Base-by-base conservation (phyloP, 148 eudicot genomes). In the Limonium bicolor region DNA sequence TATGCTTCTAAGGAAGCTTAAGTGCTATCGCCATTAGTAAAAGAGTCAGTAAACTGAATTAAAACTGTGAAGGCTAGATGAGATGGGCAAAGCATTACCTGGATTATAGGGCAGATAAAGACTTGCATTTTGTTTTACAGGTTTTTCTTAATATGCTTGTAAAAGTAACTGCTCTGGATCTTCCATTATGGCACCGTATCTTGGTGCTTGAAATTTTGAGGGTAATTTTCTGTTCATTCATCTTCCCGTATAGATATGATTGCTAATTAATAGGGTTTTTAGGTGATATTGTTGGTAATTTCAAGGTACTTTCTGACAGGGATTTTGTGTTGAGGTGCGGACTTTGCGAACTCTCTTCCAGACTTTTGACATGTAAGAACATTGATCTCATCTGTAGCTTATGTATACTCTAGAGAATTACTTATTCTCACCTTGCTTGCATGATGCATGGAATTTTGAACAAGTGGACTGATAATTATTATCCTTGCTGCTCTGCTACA, bases 171-270 rank as follows among this genome's bases (percentile, higher is more conserved):
- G 68, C 83, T 37, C 95, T 92, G 65, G 99, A 92, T 64, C 58
- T 92, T 41, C 99, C 99, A 23, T 65, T 92, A 30, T 92, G 99
- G 99, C 95, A 85, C 59, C 93, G 79, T 22, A 92, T 92, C 63
- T 93, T 92, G 67, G 99, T 92, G 29, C 99, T 92, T 65, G 99
- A 92, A 76, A 76, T 85, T 50, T 56, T 92, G 56, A 78, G 99
- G 94, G 99, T 92, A 81, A 51, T 56, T 51, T 33, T 41, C 23
- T 6, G 6, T 4, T 31, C n/a, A n/a, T n/a, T n/a, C n/a, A n/a
- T n/a, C n/a, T n/a, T n/a, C n/a, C n/a, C n/a, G n/a, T 10, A 20
- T 43, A 30, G 3, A 23, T 7, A 48, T 51, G 30, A 23, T 8
- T 41, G 55, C 40, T 39, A 22, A 29, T 33, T 22, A 18, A 36